Evolutionary conservation across 225 moss, liverwort and hornwort genomes (phyloP).

Genomic region (Marchantia paleacea): DNA sequence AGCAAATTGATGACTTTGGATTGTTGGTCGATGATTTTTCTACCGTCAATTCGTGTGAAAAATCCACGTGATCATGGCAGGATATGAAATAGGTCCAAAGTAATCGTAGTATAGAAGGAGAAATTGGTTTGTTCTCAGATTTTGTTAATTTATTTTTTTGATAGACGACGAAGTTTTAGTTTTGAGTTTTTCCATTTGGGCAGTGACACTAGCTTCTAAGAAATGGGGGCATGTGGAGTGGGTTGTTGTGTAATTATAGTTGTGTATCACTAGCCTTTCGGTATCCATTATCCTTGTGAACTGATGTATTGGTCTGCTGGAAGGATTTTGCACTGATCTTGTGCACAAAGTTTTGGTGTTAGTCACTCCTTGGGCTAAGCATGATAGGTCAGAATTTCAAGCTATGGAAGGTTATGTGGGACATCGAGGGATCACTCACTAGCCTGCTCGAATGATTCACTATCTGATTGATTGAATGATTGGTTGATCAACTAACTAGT

Average conservation of each 20-base stretch:
- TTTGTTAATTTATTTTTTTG: not conserved
- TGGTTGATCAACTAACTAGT: no score
- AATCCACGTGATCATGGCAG: no score
- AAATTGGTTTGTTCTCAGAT: not conserved
- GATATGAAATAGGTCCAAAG: not conserved
- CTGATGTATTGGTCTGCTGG: not conserved
- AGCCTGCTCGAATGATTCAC: no score
- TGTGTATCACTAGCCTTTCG: not conserved
- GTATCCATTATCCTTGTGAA: not conserved
- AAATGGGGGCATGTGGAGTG: not conserved
- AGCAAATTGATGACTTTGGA: not conserved
- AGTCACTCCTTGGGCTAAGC: not conserved
- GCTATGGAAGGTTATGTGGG: no score
- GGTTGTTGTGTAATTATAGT: not conserved
- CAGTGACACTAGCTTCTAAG: not conserved
- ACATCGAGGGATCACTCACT: no score
- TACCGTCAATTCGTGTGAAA: not conserved
- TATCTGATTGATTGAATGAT: no score
- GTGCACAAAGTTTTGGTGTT: not conserved
- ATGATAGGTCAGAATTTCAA: constrained; percentile 3
- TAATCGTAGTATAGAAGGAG: not conserved
- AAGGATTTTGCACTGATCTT: not conserved
- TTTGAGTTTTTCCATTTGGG: not conserved
- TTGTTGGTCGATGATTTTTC: not conserved
- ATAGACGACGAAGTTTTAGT: not conserved